phyloP scores from a whole-genome alignment of 2,329 filamentous ascomycete genomes.

The Gremmenia infestans region DNA sequence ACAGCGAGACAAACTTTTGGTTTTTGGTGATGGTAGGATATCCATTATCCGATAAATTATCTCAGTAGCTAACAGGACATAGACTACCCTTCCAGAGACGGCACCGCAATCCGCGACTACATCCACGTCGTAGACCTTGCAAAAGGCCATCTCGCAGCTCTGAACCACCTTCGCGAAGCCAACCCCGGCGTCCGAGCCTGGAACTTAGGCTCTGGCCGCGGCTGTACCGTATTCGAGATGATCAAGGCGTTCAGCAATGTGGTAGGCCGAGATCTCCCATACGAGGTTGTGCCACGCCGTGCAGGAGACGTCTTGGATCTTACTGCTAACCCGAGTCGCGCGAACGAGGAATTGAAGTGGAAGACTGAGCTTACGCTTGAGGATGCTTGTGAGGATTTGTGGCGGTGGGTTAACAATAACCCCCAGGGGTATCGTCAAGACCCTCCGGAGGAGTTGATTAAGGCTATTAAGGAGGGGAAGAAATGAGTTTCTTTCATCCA shows the following conservation, averaged over 20 bases:
- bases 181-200: conserved; percentile 89
- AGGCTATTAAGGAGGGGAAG: conserved; percentile 46
- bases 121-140: conserved; percentile 94
- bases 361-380: conserved; percentile 87
- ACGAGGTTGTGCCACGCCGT: conserved; percentile 78
- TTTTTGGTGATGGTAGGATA: conserved; percentile 82
- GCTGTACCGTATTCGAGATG: conserved; percentile 96
- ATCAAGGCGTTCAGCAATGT: conserved; percentile 88
- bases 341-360: conserved; percentile 87
- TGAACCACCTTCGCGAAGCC: conserved; percentile 81
- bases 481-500: background rate
- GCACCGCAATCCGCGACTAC: conserved; percentile 95
- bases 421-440: conserved; percentile 90
- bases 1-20: conserved; percentile 86
- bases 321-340: conserved; percentile 82
- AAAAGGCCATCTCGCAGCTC: conserved; percentile 77
- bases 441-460: conserved; percentile 77
- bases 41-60: background rate
- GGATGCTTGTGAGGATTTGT: conserved; percentile 88
- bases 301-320: conserved; percentile 90
- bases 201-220: conserved; percentile 93
- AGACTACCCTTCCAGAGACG: conserved; percentile 90
- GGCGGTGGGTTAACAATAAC: conserved; percentile 97
- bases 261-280: conserved; percentile 79
- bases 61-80: conserved; percentile 12